These are phyloP conservation scores for Colletotrichum brevisporum DNA, from an alignment of 2,329 filamentous ascomycete species.

Conservation along the genomic window DNA sequence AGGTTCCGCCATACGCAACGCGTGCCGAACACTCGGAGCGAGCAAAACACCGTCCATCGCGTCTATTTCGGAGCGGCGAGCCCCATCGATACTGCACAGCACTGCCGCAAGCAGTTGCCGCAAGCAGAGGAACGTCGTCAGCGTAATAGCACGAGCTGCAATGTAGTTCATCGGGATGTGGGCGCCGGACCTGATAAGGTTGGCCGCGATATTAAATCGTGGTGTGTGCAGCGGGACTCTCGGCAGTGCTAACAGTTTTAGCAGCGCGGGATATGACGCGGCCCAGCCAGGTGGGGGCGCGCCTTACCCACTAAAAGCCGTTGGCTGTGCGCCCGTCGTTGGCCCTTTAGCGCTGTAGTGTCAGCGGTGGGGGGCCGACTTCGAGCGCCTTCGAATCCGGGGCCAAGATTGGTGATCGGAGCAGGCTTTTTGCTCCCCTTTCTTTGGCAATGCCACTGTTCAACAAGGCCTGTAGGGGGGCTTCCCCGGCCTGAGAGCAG, in stretches of 20 bases:
- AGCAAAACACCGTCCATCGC: neutral
- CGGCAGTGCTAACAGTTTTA: conserved; percentile 24
- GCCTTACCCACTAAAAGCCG: neutral
- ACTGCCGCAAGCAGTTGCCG: neutral
- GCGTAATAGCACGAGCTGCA: neutral
- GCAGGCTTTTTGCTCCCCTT: conserved; percentile 2
- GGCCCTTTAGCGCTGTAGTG: conserved; percentile 6
- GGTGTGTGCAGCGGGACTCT: conserved; percentile 16
- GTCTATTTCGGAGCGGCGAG: neutral
- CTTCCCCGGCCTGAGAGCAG: no score
- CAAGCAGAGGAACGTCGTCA: conserved; percentile 14
- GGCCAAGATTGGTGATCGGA: conserved; percentile 8
- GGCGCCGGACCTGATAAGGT: neutral
- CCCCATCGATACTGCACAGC: neutral
- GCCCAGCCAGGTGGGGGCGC: conserved; percentile 20
- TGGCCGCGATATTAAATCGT: conserved; percentile 8
- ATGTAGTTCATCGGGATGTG: no score
- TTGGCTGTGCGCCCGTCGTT: conserved; percentile 6
- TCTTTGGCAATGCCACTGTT: conserved; percentile 15
- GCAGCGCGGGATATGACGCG: conserved; percentile 28
- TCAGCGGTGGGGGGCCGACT: conserved; percentile 14
- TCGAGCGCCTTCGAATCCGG: conserved; percentile 4
- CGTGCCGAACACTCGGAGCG: neutral
- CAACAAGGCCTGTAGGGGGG: conserved; percentile 9
- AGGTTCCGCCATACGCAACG: conserved; percentile 5